A percentile compares a stretch with the other conserved stretches of the same genome.
phyloP scores from a whole-genome alignment of 2,329 filamentous ascomycete genomes.

The Aspergillus sp. region DNA sequence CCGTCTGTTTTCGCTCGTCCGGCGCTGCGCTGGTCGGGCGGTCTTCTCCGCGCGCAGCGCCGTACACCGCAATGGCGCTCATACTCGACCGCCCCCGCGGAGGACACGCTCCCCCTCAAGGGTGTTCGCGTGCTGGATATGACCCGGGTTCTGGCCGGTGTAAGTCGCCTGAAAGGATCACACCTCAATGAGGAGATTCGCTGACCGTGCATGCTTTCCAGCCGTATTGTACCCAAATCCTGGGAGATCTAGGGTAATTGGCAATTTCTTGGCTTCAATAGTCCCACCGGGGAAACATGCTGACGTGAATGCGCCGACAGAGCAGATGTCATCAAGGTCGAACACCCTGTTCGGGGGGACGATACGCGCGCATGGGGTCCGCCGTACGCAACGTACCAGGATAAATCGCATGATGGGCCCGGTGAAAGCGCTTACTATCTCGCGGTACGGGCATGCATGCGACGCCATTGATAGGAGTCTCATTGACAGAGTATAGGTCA shows the following conservation, averaged over 20 bases:
- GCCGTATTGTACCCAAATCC: conserved; percentile 96
- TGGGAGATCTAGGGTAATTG: conserved; percentile 86
- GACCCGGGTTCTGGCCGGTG: conserved; percentile 92
- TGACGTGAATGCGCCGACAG: conserved; percentile 45
- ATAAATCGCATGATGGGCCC: conserved; percentile 58
- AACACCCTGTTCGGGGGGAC: conserved; percentile 87
- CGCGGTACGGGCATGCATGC: conserved; percentile 58
- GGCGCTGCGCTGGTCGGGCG: conserved; percentile 17
- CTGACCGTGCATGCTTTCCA: conserved; percentile 39
- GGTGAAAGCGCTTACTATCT: conserved; percentile 96
- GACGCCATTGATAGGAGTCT: not conserved
- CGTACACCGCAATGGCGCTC: conserved; percentile 27
- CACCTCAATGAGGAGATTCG: conserved; percentile 3
- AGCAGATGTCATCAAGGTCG: conserved; percentile 95
- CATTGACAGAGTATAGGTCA: conserved; percentile 59
- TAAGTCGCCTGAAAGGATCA: conserved; percentile 49
- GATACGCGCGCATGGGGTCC: conserved; percentile 97
- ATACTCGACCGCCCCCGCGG: conserved; percentile 41
- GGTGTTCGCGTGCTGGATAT: conserved; percentile 92
- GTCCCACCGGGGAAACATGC: not conserved
- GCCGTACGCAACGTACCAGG: conserved; percentile 78
- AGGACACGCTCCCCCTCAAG: conserved; percentile 66
- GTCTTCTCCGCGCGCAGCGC: conserved; percentile 14
- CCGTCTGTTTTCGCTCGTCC: conserved; percentile 22
- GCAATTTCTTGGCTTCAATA: not conserved